Base-by-base conservation (phyloP, 768 basidiomycete genomes). In the Zangia roseola region DNA sequence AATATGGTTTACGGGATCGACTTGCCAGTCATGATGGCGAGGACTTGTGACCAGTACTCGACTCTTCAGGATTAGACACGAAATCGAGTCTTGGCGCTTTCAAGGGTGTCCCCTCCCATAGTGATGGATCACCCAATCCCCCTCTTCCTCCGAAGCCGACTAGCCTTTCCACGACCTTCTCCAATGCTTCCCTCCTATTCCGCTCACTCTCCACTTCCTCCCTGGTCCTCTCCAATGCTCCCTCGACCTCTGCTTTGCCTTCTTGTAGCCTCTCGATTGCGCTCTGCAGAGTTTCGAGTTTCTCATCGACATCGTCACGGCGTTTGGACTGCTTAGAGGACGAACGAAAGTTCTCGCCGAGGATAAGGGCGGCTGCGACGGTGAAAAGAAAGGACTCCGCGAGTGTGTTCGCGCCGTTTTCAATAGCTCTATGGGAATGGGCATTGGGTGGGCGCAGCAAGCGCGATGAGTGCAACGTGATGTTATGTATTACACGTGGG, bases 331-430 rank as follows among this genome's bases (percentile, higher is more conserved):
- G 74, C 49, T 75, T 88, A 17, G 86, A 75, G 0, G 87, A 85
- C 1, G 80, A 77, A 1, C 91, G 84, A 77, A 80, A 93, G 20
- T 83, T 72, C 64, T 94, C 91, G 2, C 84, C 84, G 10, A 91
- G 50, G 48, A 94, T 91, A 6, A 93, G 72, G 0, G 67, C 67
- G 2, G 85, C 83, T 0, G 91, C 90, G 2, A 93, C 91, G 17
- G 72, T 61, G 61, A 93, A 93, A 4, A 93, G 76, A 56, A 93
- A 93, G 0, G 88, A 88, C 67, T 93, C 91, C 0, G 91, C 91
- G 5, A 93, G 73, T 6, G 84, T 75, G 55, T 91, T 93, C 14
- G 91, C 88, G 19, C 91, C 91, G 57, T 86, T 91, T 50, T 91
- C 88, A 50, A 93, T 87, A 0, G 91, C 91, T 50, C 88, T 90